Base-by-base conservation (phyloP, 345 rosid genomes). In the Linum usitatissimum region DNA sequence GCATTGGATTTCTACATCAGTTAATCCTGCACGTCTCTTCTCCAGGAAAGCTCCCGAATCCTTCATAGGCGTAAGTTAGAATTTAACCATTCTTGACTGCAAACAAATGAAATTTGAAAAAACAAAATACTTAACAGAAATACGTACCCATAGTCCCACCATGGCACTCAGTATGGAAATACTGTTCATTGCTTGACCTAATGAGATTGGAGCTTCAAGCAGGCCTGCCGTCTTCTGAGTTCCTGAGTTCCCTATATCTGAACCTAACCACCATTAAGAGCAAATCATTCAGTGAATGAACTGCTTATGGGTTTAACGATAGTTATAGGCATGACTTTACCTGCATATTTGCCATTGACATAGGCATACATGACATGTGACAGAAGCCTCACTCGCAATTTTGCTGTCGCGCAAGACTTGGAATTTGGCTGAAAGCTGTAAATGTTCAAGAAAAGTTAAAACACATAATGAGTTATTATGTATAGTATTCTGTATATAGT, bases 111-210 rank as follows among this genome's bases (percentile, higher is more conserved):
- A 23, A 1, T 0, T 23, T 23, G 28, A 23, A 23, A 23, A 23
- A 23, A 1, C 28, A 23, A 23, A 23, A 23, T 9, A 55, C 9
- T 1, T 3, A 55, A 23, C 28, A 23, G 28, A 23, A 23, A 23
- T 20, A n/a, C 19, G 0, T 72, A 68, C 76, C 71, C 57, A 65
- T 4, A 72, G 34, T 31, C 76, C 76, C 59, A 68, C 76, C 71
- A 72, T 72, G 40, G 64, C 71, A 20, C 76, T 72, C 51, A 72
- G 68, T 20, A 72, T 56, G 42, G 76, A 72, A 40, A 72, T 59
- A 55, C 54, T 67, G 64, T 28, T 59, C 6, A n/a, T 57, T 8
- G 15, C 19, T 15, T 34, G 54, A 40, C 60, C 38, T 30, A 72
- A 20, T 28, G 53, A 45, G 17, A 64, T 34, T 1, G 72, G 72